A percentile compares a stretch with the other conserved stretches of the same genome.
Conservation (phyloP, 2,329 filamentous ascomycete species). For the Bipolaris gigantea region DNA sequence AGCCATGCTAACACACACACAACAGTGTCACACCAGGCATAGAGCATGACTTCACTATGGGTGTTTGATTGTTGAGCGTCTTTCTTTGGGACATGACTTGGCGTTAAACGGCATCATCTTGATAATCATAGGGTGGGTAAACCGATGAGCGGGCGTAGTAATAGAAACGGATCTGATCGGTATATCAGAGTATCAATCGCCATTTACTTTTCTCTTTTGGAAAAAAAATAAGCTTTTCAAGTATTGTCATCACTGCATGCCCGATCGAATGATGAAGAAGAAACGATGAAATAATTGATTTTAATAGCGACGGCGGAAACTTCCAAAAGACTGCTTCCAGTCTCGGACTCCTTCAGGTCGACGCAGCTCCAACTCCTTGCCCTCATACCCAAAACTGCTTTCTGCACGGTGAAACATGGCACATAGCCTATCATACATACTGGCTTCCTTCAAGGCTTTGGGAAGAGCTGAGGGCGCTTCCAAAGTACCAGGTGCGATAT, state of each 20-base stretch:
- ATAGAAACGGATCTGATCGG: not conserved
- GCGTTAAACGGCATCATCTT: constrained; percentile 7
- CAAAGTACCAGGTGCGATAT: constrained; percentile 41
- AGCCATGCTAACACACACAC: constrained; percentile 65
- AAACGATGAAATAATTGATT: not conserved
- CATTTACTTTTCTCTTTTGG: not conserved
- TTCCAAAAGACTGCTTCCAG: constrained; percentile 28
- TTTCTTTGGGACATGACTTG: not conserved
- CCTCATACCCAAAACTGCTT: constrained; percentile 37
- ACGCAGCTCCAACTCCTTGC: constrained; percentile 39
- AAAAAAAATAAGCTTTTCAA: not conserved
- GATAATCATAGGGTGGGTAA: constrained; percentile 2
- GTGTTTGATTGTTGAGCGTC: constrained; percentile 60
- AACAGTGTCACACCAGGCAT: constrained; percentile 91
- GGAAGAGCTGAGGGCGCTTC: constrained; percentile 40
- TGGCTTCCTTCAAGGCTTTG: constrained; percentile 18
- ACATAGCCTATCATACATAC: constrained; percentile 27
- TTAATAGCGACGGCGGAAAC: constrained; percentile 13
- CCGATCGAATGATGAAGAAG: not conserved
- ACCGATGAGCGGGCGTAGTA: constrained; percentile 6
- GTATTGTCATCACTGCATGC: too few relatives aligned
- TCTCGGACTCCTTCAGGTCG: constrained; percentile 38
- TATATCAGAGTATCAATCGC: constrained; percentile 1
- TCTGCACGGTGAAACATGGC: constrained; percentile 27
- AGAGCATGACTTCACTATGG: constrained; percentile 98